Base-by-base conservation (phyloP, 768 basidiomycete genomes). In the Boletus rubescentipes region DNA sequence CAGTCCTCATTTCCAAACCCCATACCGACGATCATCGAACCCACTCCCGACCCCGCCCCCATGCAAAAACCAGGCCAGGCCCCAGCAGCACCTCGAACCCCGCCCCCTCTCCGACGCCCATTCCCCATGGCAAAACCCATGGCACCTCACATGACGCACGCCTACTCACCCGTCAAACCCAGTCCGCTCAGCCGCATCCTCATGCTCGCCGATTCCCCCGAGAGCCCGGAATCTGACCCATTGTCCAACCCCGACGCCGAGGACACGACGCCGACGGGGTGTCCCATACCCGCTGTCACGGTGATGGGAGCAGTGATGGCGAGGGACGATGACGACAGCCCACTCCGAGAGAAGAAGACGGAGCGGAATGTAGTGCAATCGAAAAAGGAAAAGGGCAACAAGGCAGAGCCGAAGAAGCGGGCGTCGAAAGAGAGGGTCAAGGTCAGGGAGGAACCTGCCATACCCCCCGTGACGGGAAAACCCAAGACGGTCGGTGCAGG, bases 121-220 rank as follows among this genome's bases (percentile, higher is more conserved):
- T 89, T 87, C 72, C 87, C 87, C 0, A 72, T 86, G 41, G 86
- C 87, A 2, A 91, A 88, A 62, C 87, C 89, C 11, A 73, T 85
- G 45, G 85, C 81, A 2, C 71, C 76, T 49, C 82, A 79, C 51
- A 88, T 89, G 85, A 76, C 81, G 5, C 90, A 93, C 58, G 88
- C 89, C 0, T 93, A 92, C 58, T 91, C 91, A 0, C 90, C 90
- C 29, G 85, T 76, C 3, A 86, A 83, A 66, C 90, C 91, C 0
- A 91, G 88, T 57, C 90, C 90, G 3, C 76, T 93, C 31, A 90
- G 87, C 55, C 80, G 89, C 11, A 90, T 92, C 49, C 76, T 91
- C 21, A 82, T 85, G 84, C 75, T 91, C 39, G 79, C 76, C 4
- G 74, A 85, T 56, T 88, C 87, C 1, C 84, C 84, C 5, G 69